phyloP scores from a whole-genome alignment of 495 filamentous ascomycete species.

The Usnea hakonensis region DNA sequence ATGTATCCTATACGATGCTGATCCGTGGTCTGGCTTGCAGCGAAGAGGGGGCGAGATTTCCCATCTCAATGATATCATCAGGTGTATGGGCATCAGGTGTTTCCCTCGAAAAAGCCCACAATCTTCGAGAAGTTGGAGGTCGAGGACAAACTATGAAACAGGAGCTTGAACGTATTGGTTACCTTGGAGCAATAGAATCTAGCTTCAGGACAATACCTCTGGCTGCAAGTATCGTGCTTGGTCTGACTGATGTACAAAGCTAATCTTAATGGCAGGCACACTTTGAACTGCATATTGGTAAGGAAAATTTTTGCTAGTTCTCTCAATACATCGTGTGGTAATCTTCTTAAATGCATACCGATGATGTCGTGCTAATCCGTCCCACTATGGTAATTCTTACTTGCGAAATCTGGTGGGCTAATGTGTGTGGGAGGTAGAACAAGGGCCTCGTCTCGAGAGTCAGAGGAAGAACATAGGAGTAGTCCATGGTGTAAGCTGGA shows the following conservation, averaged over 20 bases:
- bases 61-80: slow-evolving; percentile 66
- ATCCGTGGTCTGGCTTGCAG: slow-evolving; percentile 19
- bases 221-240: slow-evolving; percentile 31
- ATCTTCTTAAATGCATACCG: not conserved
- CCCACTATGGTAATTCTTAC: not conserved
- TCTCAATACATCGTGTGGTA: not conserved
- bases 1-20: not conserved
- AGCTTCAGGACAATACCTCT: slow-evolving; percentile 57
- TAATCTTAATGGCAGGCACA: slow-evolving; percentile 42
- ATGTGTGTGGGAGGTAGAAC: slow-evolving; percentile 37
- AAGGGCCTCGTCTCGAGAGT: slow-evolving; percentile 62
- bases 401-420: not conserved
- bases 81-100: slow-evolving; percentile 71
- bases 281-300: slow-evolving; percentile 68
- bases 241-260: not conserved
- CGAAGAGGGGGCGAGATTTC: slow-evolving; percentile 76
- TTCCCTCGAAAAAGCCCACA: slow-evolving; percentile 53
- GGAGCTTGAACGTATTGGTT: slow-evolving; percentile 64
- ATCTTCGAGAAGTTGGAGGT: slow-evolving; percentile 46
- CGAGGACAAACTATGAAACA: slow-evolving; percentile 54
- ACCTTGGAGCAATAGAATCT: slow-evolving; percentile 51
- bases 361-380: not conserved
- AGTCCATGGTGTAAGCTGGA: slow-evolving; percentile 51
- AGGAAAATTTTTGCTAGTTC: not conserved
- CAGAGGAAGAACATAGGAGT: slow-evolving; percentile 58